Conservation (phyloP, 495 filamentous ascomycete genomes). For the Geopyxis carbonaria region DNA sequence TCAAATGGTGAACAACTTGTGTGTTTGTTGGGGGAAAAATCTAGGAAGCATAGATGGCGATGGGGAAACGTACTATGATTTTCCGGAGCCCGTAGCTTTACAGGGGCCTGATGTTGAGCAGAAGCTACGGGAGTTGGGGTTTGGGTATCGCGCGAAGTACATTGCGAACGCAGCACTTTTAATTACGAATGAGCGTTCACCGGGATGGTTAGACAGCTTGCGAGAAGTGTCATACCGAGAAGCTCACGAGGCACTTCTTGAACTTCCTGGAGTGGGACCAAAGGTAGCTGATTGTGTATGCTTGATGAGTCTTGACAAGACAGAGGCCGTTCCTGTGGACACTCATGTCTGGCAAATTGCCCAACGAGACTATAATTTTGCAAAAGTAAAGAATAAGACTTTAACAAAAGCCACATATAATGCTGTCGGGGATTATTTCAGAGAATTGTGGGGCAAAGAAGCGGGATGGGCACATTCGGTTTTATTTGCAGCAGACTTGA, state of each 20-base stretch:
- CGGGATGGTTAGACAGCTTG: conserved; percentile 59
- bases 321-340: conserved; percentile 85
- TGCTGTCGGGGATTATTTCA: conserved; percentile 77
- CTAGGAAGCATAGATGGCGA: conserved; percentile 52
- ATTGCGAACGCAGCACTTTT: conserved; percentile 69
- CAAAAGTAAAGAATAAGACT: conserved; percentile 66
- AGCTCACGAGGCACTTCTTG: conserved; percentile 65
- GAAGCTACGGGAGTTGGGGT: conserved; percentile 66
- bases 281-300: conserved; percentile 96
- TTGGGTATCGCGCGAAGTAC: conserved; percentile 89
- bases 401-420: conserved; percentile 78
- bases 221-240: conserved; percentile 51
- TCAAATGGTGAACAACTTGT: conserved; percentile 91
- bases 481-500: conserved; percentile 85
- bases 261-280: conserved; percentile 73
- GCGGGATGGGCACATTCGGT: conserved; percentile 94
- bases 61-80: conserved; percentile 55
- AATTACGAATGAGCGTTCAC: conserved; percentile 43
- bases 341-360: conserved; percentile 91
- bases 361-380: conserved; percentile 84
- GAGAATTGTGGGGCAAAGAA: conserved; percentile 78
- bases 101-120: conserved; percentile 51
- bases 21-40: conserved; percentile 61
- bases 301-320: conserved; percentile 95
- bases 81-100: conserved; percentile 58